These are phyloP conservation scores for Leccinum rimulosum DNA, from an alignment of 768 basidiomycete genomes.

Conservation along the genomic window DNA sequence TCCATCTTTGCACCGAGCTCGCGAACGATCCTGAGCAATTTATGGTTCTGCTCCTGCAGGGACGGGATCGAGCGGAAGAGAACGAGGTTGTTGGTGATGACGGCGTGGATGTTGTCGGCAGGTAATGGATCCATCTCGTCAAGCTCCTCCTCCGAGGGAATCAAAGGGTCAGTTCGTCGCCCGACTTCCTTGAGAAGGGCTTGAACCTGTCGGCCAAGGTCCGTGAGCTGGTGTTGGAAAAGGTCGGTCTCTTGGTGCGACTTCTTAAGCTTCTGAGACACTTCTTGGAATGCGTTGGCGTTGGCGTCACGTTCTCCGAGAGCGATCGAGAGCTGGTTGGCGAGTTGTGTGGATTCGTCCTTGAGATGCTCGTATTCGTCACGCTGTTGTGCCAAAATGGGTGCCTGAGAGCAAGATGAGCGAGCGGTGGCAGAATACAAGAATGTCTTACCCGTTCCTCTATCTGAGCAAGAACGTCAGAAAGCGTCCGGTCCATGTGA, in stretches of 20 bases:
- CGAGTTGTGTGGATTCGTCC: conserved; percentile 76
- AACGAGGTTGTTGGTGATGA: conserved; percentile 88
- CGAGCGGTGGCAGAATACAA: neutral
- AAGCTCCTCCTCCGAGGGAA: conserved; percentile 68
- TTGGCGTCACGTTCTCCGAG: conserved; percentile 74
- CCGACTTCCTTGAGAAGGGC: conserved; percentile 74
- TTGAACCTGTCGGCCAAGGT: conserved; percentile 84
- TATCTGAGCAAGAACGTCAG: conserved; percentile 82
- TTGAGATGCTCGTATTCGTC: conserved; percentile 83
- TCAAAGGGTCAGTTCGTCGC: conserved; percentile 77
- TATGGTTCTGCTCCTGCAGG: conserved; percentile 92
- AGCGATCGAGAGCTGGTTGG: conserved; percentile 72
- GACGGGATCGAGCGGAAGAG: conserved; percentile 76
- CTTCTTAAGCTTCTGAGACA: conserved; percentile 58
- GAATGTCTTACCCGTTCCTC: conserved; percentile 69
- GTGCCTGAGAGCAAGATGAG: conserved; percentile 55
- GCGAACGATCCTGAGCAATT: conserved; percentile 77
- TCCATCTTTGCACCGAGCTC: conserved; percentile 86
- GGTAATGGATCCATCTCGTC: conserved; percentile 44
- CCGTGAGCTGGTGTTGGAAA: conserved; percentile 72
- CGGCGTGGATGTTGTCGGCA: conserved; percentile 61
- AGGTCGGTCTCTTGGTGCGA: conserved; percentile 62
- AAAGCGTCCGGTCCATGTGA: conserved; percentile 78
- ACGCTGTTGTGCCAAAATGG: conserved; percentile 86
- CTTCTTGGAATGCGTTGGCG: conserved; percentile 52